phyloP scores from a whole-genome alignment of 148 eudicot species.

The Rheum nobile region DNA sequence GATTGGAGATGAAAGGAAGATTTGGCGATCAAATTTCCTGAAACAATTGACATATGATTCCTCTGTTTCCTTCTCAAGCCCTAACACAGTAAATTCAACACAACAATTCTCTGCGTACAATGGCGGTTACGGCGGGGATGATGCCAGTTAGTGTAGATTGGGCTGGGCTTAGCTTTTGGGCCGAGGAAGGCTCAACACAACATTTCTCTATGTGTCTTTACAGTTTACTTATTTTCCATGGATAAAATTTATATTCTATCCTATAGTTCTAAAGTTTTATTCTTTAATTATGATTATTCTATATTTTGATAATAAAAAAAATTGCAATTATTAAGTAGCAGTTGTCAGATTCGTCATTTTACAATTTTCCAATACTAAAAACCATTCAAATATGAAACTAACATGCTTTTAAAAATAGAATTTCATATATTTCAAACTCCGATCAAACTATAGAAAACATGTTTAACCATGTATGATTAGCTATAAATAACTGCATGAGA shows the following conservation, averaged over 20 bases:
- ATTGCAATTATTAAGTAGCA: too few relatives aligned
- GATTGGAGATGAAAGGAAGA: slow-evolving; percentile 4
- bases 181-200: background rate
- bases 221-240: too few relatives aligned
- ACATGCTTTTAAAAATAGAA: too few relatives aligned
- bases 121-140: background rate
- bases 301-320: too few relatives aligned
- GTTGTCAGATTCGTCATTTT: background rate
- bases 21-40: slow-evolving; percentile 4
- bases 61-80: slow-evolving; percentile 1
- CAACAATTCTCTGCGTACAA: background rate
- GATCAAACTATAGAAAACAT: too few relatives aligned
- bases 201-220: too few relatives aligned
- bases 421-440: too few relatives aligned
- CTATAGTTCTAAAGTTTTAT: too few relatives aligned
- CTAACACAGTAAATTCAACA: background rate
- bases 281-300: too few relatives aligned
- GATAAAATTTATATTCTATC: too few relatives aligned
- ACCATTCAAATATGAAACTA: background rate
- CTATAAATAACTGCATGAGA: too few relatives aligned
- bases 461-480: too few relatives aligned
- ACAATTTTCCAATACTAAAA: background rate
- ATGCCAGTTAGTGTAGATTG: background rate
- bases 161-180: background rate
- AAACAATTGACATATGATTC: slow-evolving; percentile 5